Percentiles rank a stretch among this genome's conserved stretches.
These are phyloP conservation scores for Kalmanozyma brasiliensis DNA, from an alignment of 1,284 basidiomycete species.

Conservation along the genomic window DNA sequence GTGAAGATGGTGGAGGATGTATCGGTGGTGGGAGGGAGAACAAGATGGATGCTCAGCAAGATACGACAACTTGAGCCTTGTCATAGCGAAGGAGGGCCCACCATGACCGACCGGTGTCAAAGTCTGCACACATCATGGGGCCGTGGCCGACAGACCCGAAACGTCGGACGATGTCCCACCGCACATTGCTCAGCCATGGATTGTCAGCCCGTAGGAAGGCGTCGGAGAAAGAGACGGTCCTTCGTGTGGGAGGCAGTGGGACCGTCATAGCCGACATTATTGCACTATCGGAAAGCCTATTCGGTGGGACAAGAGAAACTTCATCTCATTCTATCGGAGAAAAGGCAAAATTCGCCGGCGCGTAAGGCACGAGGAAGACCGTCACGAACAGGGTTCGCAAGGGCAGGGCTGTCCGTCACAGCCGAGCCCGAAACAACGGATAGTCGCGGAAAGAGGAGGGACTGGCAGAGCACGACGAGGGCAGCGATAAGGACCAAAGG, in stretches of 20 bases:
- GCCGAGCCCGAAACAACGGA: constrained; percentile 6
- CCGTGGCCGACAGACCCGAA: constrained; percentile 15
- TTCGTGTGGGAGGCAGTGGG: not conserved
- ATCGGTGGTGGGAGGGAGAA: no score
- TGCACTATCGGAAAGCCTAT: constrained; percentile 14
- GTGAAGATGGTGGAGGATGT: no score
- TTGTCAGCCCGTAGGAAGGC: not conserved
- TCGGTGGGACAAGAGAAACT: not conserved
- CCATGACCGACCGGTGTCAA: not conserved
- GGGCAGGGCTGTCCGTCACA: constrained; percentile 8
- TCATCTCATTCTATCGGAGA: constrained; percentile 5
- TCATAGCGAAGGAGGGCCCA: no score
- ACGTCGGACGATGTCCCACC: constrained; percentile 7
- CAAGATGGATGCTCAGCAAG: no score
- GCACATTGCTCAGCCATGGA: not conserved
- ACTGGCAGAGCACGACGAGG: not conserved
- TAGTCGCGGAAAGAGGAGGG: not conserved
- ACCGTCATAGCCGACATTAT: constrained; percentile 27
- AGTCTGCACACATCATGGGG: no score
- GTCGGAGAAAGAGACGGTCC: not conserved
- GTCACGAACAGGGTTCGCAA: no score
- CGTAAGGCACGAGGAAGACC: not conserved
- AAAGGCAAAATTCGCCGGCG: constrained; percentile 14
- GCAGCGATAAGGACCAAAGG: not conserved
- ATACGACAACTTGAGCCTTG: no score